Evolutionary conservation across 345 rosid species (phyloP), one percentile per base, ranked within the genome.

Genomic region (Euphorbia lathyris): DNA sequence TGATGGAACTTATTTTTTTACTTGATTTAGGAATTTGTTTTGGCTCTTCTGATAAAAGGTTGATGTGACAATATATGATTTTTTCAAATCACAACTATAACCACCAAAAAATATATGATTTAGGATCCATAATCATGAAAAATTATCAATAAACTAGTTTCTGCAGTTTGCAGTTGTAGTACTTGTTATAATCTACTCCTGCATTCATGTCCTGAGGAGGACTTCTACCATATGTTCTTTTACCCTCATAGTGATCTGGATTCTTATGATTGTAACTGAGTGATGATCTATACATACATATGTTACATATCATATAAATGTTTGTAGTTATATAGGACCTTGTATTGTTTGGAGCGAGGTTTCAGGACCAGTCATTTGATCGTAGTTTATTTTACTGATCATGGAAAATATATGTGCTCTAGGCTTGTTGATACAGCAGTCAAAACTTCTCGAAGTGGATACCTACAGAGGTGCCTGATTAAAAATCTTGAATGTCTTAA

Each of bases 381-480:
- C 26, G 6, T 20, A 32, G 23, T 52, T 7, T 30, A 3, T 50
- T 20, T 55, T 73, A 7, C 25, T 72, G 29, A 77, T 63, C 45
- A 64, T 71, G 64, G 23, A 2, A 61, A 26, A 47, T 40, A 79
- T 55, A 64, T 69, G 19, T 58, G 68, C 50, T 72, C 45, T 78
- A 95, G 99, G 84, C 84, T 95, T 65, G 99, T 95, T 77, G 97
- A 95, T 76, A 95, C 99, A 45, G 98, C 99, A 40, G 99, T 95
- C 67, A 95, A 95, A 79, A 95, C 99, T 78, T 95, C 99, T 62
- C 97, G 99, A 63, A 95, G 99, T 88, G 99, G 99, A 50, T 95
- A 95, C 85, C 89, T 95, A 58, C 99, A 95, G 75, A 90, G 99
- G 78, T 95, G 99, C 79, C 85, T 95, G 36, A 89, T 95, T 75